Percentiles rank a stretch among this genome's conserved stretches.
Conservation (phyloP, 495 filamentous ascomycete species). For the Pseudomonodictys pantanalensis region DNA sequence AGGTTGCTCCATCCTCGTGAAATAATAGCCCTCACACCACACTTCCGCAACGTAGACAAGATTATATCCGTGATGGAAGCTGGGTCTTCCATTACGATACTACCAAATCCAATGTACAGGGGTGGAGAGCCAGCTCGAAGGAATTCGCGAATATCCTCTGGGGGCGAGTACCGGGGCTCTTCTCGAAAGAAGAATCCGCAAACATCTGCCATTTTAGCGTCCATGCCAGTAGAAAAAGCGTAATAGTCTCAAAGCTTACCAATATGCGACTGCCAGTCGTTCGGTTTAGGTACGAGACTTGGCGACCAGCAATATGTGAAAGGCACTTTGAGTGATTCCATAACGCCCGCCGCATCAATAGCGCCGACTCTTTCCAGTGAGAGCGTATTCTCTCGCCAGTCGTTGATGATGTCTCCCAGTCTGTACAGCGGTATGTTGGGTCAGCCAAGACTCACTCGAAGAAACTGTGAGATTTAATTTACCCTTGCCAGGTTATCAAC, state of each 20-base stretch:
- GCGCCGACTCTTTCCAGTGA: conserved; percentile 65
- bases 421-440: neutral
- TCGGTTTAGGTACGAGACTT: conserved; percentile 73
- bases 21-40: neutral
- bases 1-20: conserved; percentile 1
- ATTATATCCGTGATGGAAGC: conserved; percentile 61
- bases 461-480: neutral
- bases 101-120: conserved; percentile 94
- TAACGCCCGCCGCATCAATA: conserved; percentile 63
- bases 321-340: conserved; percentile 64
- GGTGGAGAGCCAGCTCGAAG: conserved; percentile 87
- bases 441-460: neutral
- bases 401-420: conserved; percentile 71
- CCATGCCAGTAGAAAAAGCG: conserved; percentile 72
- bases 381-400: conserved; percentile 63
- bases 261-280: conserved; percentile 73
- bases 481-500: conserved; percentile 76
- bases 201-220: conserved; percentile 88
- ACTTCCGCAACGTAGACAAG: neutral
- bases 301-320: conserved; percentile 79
- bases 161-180: conserved; percentile 69
- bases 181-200: conserved; percentile 96
- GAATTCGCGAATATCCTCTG: conserved; percentile 65
- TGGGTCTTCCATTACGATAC: conserved; percentile 85
- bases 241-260: neutral